Evolutionary conservation across 495 filamentous ascomycete species (phyloP), one percentile per base, ranked within the genome.

Genomic region (Aspergillus saccharolyticus): DNA sequence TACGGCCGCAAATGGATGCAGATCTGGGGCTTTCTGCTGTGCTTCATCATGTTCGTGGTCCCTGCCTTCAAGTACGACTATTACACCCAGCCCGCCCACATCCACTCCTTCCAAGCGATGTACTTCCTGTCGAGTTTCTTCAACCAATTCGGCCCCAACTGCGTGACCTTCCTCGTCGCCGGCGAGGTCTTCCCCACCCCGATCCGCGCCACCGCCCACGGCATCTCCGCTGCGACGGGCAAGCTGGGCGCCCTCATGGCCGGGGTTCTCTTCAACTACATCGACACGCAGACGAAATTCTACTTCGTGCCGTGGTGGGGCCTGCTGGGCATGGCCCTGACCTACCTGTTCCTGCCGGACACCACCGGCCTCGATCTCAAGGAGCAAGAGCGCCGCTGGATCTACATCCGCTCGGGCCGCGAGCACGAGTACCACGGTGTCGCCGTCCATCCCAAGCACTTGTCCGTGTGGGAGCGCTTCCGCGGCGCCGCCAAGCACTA

Each of bases 101-200:
- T 95, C 75, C 80, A 86, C 59, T 73, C 77, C 0, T 96, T 96
- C 86, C 90, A 94, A 72, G 82, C 90, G 59, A 94, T 96, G 88
- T 82, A 96, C 80, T 96, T 92, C 78, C 70, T 94, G 48, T 88
- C 87, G 44, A 90, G 86, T 42, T 96, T 96, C 80, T 96, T 96
- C 85, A 95, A 94, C 79, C 91, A 96, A 70, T 96, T 96, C 65
- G 90, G 91, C 8, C 90, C 91, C 71, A 96, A 96, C 80, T 83
- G 82, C 53, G 89, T 95, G 54, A 92, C 90, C 51, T 96, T 96
- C 86, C 78, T 96, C 56, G 89, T 93, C 19, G 91, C 91, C 24
- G 91, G 89, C 24, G 91, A 96, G 69, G 89, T 93, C 12, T 96
- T 85, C 78, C 91, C 91, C 1, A 95, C 91, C 0, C 87, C 89